Base-by-base conservation (phyloP, 352 stramenopile genomes). In the Elongisporangium prolatum region DNA sequence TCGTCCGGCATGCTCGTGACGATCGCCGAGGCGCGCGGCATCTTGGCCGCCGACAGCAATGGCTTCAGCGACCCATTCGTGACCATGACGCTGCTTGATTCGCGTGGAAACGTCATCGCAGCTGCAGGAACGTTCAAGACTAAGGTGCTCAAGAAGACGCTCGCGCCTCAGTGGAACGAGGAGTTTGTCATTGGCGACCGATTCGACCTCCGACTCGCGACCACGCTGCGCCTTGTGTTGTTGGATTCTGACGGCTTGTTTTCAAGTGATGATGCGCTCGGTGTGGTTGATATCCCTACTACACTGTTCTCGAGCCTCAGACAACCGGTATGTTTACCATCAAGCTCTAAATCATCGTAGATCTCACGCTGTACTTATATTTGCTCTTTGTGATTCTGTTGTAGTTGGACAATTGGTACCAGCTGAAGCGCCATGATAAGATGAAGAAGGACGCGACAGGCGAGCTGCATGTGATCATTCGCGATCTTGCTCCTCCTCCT, bases 371-470 rank as follows among this genome's bases (percentile, higher is more conserved):
- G n/a, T n/a, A n/a, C n/a, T n/a, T n/a, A n/a, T n/a, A n/a, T n/a
- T n/a, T n/a, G n/a, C n/a, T n/a, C n/a, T 53, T 56, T 21, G 25
- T 18, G 21, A 21, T 49, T 3, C 8, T 49, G 3, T 52, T 40
- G 28, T 63, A 66, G 60, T 57, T 90, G 17, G 80, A 90, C 56
- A 87, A 84, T 52, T 90, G 80, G 80, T 90, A 88, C 54, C 71
- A 88, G 55, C 58, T 90, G 18, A 85, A 63, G 10, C 82, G 80
- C 56, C 56, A 71, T 52, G 50, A 72, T 0, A 87, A 87, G 60
- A 90, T 90, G 80, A 88, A 88, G 64, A 86, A 86, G 48, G 80
- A 90, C 49, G 74, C 80, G 3, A 76, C 65, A 1, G 80, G 80
- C 3, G 80, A 90, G 25, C 62, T 90, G 2, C 77, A 63, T 21